phyloP scores from a whole-genome alignment of 2,329 filamentous ascomycete species.

The Ciborinia camelliae region DNA sequence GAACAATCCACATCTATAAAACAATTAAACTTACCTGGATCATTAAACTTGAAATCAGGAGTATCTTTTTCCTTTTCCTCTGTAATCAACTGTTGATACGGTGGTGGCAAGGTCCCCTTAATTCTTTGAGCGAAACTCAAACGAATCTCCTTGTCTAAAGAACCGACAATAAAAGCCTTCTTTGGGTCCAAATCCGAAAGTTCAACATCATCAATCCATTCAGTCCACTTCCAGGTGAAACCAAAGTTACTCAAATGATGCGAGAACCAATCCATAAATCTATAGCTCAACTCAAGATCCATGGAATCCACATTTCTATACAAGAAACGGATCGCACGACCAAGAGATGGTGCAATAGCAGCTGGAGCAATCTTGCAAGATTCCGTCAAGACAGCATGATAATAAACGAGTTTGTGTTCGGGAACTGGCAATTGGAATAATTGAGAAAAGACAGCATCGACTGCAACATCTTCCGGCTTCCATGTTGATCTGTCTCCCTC shows the following conservation, averaged over 20 bases:
- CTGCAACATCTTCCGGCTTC: constrained; percentile 96
- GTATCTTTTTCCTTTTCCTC: constrained; percentile 90
- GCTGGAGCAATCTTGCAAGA: constrained; percentile 93
- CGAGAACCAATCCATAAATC: constrained; percentile 96
- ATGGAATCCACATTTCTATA: constrained; percentile 79
- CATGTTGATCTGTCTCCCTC: constrained; percentile 69
- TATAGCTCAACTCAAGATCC: constrained; percentile 80
- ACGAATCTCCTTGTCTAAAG: constrained; percentile 93
- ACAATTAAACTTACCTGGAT: constrained; percentile 58
- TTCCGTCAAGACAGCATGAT: constrained; percentile 91
- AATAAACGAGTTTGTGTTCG: constrained; percentile 94
- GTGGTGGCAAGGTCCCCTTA: constrained; percentile 83
- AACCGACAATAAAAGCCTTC: constrained; percentile 89
- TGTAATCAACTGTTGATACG: constrained; percentile 76
- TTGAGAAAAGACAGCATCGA: constrained; percentile 97
- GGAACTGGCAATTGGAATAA: constrained; percentile 81
- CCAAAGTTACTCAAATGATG: constrained; percentile 99
- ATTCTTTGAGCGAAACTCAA: constrained; percentile 95
- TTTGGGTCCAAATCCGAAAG: constrained; percentile 75
- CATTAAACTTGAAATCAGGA: constrained; percentile 89
- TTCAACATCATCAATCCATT: constrained; percentile 87
- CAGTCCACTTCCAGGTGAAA: constrained; percentile 98
- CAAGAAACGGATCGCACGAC: constrained; percentile 85
- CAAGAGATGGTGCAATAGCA: constrained; percentile 91
- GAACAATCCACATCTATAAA: not conserved